Evolutionary conservation across 192 early-diverging fungal species (phyloP), one percentile per base, ranked within the genome.

Genomic region (Phlyctochytrium arcticum): DNA sequence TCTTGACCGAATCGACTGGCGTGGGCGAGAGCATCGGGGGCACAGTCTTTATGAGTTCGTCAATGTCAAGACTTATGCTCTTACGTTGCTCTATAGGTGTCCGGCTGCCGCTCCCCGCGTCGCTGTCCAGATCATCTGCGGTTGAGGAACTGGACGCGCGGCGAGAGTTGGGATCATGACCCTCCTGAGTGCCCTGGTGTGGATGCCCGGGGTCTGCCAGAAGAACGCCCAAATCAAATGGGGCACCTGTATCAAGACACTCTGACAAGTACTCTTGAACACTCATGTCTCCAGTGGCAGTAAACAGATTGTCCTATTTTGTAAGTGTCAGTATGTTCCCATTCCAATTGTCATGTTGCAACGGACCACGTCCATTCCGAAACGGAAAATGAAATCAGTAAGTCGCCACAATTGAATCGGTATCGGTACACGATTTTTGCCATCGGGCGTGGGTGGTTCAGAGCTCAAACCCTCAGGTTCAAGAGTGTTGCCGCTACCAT

Each of bases 231-330:
- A 81, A 17, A 59, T 90, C 88, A 55, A 89, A 90, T 19, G 83
- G 82, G 26, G 71, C 74, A 8, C 88, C 91, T 1, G 81, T 78
- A 54, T 95, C 91, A n/a, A 97, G 72, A 42, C 88, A 94, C 35
- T 93, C 85, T 7, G 82, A 78, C 26, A 94, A 86, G 60, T 87
- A 85, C 12, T 80, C 73, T 27, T 79, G 81, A 2, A 90, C 70
- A 0, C 65, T 51, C 8, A 73, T 75, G 65, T 95, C 89, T 24
- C 90, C 90, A 24, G 69, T 65, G 7, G 69, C 65, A 33, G 79
- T 61, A 61, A 92, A 92, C 31, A 92, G 62, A 29, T 82, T 77
- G 50, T 88, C 81, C 86, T 88, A 62, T 32, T 59, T 50, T 69
- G 47, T 54, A 6, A 23, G 19, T 26, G 48, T 32, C 10, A n/a